A percentile compares a stretch with the other conserved stretches of the same genome.
Evolutionary conservation across 441 rosid genomes (phyloP).

Genomic region (Corymbia citriodora): DNA sequence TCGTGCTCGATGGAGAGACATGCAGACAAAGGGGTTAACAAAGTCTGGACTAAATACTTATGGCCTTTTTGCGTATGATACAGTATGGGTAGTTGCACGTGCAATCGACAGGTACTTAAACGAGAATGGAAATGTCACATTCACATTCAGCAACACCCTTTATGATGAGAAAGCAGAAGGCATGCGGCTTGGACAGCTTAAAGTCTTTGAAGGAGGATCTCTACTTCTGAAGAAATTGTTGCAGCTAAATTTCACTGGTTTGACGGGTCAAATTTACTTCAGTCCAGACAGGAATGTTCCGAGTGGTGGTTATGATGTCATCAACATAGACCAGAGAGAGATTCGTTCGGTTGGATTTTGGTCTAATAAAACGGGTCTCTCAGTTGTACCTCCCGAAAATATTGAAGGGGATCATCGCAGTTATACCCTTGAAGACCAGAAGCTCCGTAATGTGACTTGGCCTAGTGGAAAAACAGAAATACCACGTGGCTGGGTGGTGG

Average conservation of each 20-base stretch:
- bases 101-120: conserved; percentile 49
- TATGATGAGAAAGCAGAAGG: conserved; percentile 13
- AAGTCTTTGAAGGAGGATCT: conserved; percentile 52
- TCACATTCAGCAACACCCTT: conserved; percentile 37
- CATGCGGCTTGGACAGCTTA: conserved; percentile 43
- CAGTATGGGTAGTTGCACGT: conserved; percentile 72
- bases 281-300: conserved; percentile 39
- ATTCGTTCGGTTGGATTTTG: conserved; percentile 64
- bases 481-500: conserved; percentile 90
- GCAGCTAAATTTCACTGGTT: conserved; percentile 67
- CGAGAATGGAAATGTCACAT: conserved; percentile 43
- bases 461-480: conserved; percentile 61
- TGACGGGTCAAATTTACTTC: conserved; percentile 60
- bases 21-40: conserved; percentile 37
- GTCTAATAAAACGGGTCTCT: conserved; percentile 49
- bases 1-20: conserved; percentile 35
- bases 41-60: conserved; percentile 46
- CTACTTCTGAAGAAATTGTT: conserved; percentile 38
- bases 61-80: conserved; percentile 78
- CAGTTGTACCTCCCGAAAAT: conserved; percentile 41
- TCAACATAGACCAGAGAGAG: conserved; percentile 44
- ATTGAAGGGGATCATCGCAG: conserved; percentile 12
- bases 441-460: conserved; percentile 63
- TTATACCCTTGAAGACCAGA: conserved; percentile 27
- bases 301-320: conserved; percentile 59